Conservation (phyloP, 495 filamentous ascomycete genomes). For the Xylaria curta region DNA sequence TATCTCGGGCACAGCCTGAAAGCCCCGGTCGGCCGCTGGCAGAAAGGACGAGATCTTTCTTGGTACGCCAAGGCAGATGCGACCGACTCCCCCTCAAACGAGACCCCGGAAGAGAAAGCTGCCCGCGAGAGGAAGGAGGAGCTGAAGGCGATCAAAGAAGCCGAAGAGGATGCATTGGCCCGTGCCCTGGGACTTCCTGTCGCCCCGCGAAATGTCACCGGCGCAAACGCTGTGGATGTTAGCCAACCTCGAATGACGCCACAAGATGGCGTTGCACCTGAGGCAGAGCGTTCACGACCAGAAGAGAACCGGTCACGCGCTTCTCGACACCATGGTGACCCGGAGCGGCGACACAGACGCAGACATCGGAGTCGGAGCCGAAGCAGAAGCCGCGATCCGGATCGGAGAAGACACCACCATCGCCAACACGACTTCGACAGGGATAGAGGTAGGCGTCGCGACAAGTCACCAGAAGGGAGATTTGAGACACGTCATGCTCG, state of each 20-base stretch:
- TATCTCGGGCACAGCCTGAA: slow-evolving; percentile 96
- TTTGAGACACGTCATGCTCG: slow-evolving; percentile 27
- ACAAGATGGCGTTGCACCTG: slow-evolving; percentile 9
- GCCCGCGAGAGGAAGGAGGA: slow-evolving; percentile 77
- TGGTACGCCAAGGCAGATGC: slow-evolving; percentile 85
- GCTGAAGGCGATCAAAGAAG: slow-evolving; percentile 82
- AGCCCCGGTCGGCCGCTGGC: slow-evolving; percentile 96
- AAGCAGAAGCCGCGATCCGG: slow-evolving; percentile 38
- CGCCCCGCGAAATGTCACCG: slow-evolving; percentile 54
- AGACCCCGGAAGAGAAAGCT: slow-evolving; percentile 66
- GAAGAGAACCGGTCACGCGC: slow-evolving; percentile 33
- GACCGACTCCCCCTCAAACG: slow-evolving; percentile 48
- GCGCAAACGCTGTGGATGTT: slow-evolving; percentile 57
- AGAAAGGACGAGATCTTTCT: slow-evolving; percentile 80
- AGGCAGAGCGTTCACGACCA: slow-evolving; percentile 22
- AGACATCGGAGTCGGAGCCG: slow-evolving; percentile 46
- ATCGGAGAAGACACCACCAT: slow-evolving; percentile 29
- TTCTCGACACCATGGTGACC: slow-evolving; percentile 38
- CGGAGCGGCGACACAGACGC: slow-evolving; percentile 44
- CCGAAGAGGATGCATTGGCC: slow-evolving; percentile 88
- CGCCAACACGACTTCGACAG: slow-evolving; percentile 15
- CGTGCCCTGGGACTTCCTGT: slow-evolving; percentile 80
- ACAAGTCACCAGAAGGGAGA: slow-evolving; percentile 30
- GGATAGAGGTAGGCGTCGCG: slow-evolving; percentile 22
- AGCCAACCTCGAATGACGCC: slow-evolving; percentile 21